Evolutionary conservation across 1,139 yeast genomes (phyloP).

Genomic region (Saccharomycopsis hybrid): DNA sequence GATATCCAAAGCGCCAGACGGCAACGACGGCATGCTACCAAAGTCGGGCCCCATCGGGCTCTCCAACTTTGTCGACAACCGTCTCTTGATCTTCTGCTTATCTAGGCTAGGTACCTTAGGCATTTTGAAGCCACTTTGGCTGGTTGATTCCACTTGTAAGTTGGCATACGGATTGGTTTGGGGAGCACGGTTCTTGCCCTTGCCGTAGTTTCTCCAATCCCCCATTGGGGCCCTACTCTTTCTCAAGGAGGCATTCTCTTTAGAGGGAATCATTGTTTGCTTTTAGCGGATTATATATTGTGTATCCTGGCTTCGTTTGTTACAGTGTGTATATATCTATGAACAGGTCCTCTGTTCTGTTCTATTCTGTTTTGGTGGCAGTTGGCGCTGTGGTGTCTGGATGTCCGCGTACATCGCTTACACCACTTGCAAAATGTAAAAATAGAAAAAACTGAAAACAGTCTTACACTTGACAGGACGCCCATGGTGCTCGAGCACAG

Average conservation of each 20-base stretch:
- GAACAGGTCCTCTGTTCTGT: too few relatives aligned
- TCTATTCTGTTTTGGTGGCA: too few relatives aligned
- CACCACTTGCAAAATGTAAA: too few relatives aligned
- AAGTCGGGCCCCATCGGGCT: conserved; percentile 15
- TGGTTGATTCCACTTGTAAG: conserved; percentile 20
- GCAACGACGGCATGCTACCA: conserved; percentile 16
- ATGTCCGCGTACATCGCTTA: too few relatives aligned
- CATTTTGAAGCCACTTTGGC: conserved; percentile 1
- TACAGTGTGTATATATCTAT: too few relatives aligned
- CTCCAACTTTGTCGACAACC: conserved; percentile 19
- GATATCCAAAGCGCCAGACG: conserved; percentile 21
- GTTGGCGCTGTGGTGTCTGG: too few relatives aligned
- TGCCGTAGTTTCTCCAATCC: conserved; percentile 19
- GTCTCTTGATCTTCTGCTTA: conserved; percentile 30
- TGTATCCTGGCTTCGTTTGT: too few relatives aligned
- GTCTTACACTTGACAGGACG: too few relatives aligned
- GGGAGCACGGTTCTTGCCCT: neutral
- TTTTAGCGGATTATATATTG: too few relatives aligned
- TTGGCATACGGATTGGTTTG: conserved; percentile 28
- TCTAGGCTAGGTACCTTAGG: conserved; percentile 28
- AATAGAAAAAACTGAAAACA: too few relatives aligned
- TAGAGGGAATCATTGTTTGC: conserved; percentile 7
- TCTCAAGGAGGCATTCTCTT: conserved; percentile 18
- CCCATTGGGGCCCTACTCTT: conserved; percentile 22
- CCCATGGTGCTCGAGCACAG: too few relatives aligned